phyloP scores from a whole-genome alignment of 2,329 filamentous ascomycete genomes.

The Talaromyces sp. region DNA sequence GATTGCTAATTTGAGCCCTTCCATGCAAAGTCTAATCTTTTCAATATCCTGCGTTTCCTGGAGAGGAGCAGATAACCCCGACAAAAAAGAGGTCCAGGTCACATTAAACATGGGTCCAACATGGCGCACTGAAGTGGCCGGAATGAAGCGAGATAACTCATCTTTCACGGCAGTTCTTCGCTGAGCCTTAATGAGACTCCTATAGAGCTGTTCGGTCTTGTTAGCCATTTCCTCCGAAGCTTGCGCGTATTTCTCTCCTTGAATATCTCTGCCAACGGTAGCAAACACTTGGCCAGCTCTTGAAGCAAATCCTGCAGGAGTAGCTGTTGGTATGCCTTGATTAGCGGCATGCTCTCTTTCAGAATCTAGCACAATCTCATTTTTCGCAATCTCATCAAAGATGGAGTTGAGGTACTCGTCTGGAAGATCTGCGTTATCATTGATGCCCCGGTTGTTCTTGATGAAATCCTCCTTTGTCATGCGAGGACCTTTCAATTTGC shows the following conservation, averaged over 20 bases:
- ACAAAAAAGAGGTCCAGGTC: slow-evolving; percentile 99
- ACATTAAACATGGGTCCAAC: slow-evolving; percentile 98
- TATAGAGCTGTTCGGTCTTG: slow-evolving; percentile 81
- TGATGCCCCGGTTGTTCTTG: slow-evolving; percentile 98
- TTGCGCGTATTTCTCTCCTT: slow-evolving; percentile 88
- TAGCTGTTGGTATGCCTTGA: slow-evolving; percentile 60
- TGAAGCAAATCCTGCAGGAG: slow-evolving; percentile 68
- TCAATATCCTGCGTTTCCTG: slow-evolving; percentile 92
- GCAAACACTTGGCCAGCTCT: slow-evolving; percentile 85
- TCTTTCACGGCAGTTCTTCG: slow-evolving; percentile 70
- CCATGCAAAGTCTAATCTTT: slow-evolving; percentile 86
- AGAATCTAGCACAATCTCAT: slow-evolving; percentile 92
- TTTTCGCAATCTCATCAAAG: slow-evolving; percentile 83
- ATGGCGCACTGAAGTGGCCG: slow-evolving; percentile 89
- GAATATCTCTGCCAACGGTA: slow-evolving; percentile 85
- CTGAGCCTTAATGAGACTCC: slow-evolving; percentile 86
- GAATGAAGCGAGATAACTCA: slow-evolving; percentile 72
- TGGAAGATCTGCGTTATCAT: slow-evolving; percentile 89
- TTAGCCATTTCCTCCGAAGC: slow-evolving; percentile 92
- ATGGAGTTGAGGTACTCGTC: slow-evolving; percentile 87
- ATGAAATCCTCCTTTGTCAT: slow-evolving; percentile 99
- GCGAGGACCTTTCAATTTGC: slow-evolving; percentile 71
- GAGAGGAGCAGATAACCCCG: slow-evolving; percentile 85
- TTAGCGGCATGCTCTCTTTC: slow-evolving; percentile 87
- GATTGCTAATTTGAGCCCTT: slow-evolving; percentile 91